A percentile compares a stretch with the other conserved stretches of the same genome.
Conservation (phyloP, 192 early-diverging fungal species). For the Podila clonocystis region DNA sequence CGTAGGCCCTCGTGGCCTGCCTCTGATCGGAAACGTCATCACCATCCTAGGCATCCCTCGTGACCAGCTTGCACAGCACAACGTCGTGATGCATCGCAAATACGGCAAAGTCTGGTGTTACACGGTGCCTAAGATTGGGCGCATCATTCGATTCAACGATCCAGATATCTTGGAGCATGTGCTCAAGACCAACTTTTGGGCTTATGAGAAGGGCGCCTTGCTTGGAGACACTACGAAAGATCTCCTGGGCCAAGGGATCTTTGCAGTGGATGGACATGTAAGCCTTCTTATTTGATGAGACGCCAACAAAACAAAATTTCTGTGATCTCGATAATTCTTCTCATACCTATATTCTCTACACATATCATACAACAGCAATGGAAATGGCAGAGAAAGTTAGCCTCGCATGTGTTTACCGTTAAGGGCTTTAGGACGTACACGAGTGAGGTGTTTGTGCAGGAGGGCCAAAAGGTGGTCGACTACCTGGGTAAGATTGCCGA, state of each 20-base stretch:
- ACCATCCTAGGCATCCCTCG: slow-evolving; percentile 8
- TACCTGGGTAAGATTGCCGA: slow-evolving; percentile 38
- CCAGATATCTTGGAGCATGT: slow-evolving; percentile 47
- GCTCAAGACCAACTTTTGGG: slow-evolving; percentile 46
- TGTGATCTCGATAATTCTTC: no score
- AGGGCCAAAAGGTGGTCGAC: slow-evolving; percentile 5
- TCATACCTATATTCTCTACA: neutral
- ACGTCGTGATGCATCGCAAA: slow-evolving; percentile 8
- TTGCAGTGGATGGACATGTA: slow-evolving; percentile 36
- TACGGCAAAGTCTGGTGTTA: slow-evolving; percentile 15
- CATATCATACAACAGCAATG: neutral
- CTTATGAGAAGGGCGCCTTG: slow-evolving; percentile 31
- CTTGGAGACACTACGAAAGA: slow-evolving; percentile 14
- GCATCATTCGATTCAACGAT: slow-evolving; percentile 31
- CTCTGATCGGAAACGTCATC: slow-evolving; percentile 50
- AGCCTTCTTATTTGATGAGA: neutral
- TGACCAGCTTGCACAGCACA: slow-evolving; percentile 14
- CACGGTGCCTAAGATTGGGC: slow-evolving; percentile 22
- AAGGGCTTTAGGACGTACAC: slow-evolving; percentile 27
- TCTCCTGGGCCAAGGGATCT: slow-evolving; percentile 45
- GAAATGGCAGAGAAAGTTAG: slow-evolving; percentile 37
- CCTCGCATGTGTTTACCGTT: slow-evolving; percentile 30
- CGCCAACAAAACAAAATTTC: neutral
- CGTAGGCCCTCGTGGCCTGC: slow-evolving; percentile 29
- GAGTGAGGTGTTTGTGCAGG: slow-evolving; percentile 28